Conservation (phyloP, 2,329 filamentous ascomycete genomes). For the Dactylella cylindrospora region DNA sequence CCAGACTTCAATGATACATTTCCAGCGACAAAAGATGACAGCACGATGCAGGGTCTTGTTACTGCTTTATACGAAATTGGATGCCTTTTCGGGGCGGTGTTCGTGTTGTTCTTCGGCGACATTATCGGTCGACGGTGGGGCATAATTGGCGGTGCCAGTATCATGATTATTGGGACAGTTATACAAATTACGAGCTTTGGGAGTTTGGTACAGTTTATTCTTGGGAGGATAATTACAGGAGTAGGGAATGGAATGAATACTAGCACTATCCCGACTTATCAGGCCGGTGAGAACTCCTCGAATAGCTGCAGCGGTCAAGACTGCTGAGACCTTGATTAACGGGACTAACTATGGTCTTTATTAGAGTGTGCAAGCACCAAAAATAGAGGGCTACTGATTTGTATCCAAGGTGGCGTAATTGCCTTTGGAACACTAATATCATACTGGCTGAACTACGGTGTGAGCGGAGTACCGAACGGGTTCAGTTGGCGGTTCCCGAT, state of each 20-base stretch:
- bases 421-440: conserved; percentile 57
- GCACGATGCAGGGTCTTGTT: conserved; percentile 54
- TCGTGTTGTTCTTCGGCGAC: conserved; percentile 60
- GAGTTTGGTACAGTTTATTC: conserved; percentile 59
- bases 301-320: conserved; percentile 33
- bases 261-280: conserved; percentile 56
- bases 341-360: neutral
- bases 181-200: conserved; percentile 60
- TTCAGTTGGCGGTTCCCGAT: conserved; percentile 64
- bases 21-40: conserved; percentile 53
- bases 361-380: conserved; percentile 52
- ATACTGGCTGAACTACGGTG: conserved; percentile 64
- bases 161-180: conserved; percentile 63
- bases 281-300: conserved; percentile 54
- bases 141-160: conserved; percentile 62
- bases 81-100: conserved; percentile 59
- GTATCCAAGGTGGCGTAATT: conserved; percentile 59
- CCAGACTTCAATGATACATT: conserved; percentile 58
- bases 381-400: conserved; percentile 64
- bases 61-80: conserved; percentile 52
- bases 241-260: conserved; percentile 60
- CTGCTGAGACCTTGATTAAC: neutral
- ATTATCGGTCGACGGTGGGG: conserved; percentile 61
- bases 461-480: conserved; percentile 55
- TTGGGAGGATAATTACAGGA: conserved; percentile 60